A percentile compares a stretch with the other conserved stretches of the same genome.
phyloP scores from a whole-genome alignment of 164 flowering plant genomes.

The Brasenia schreberi region DNA sequence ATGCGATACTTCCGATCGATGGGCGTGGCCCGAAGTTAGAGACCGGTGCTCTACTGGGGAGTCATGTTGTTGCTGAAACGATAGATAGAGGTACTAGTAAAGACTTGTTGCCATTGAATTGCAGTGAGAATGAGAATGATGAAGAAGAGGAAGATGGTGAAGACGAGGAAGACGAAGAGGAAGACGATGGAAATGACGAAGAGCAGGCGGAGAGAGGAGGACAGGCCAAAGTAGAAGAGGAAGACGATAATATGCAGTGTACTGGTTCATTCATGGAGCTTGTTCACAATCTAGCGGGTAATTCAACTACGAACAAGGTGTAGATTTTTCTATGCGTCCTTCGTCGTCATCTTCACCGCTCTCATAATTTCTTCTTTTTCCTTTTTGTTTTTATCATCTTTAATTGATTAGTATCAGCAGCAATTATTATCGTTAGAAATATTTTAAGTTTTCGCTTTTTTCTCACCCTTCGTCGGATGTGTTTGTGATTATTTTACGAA shows the following conservation, averaged over 20 bases:
- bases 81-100: not conserved
- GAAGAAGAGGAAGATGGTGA: slow-evolving; percentile 2
- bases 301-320: not conserved
- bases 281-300: not conserved
- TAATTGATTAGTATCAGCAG: not conserved
- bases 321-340: slow-evolving; percentile 1
- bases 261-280: not conserved
- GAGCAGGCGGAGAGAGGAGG: not conserved
- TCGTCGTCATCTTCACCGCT: not conserved
- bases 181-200: not conserved
- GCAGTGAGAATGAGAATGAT: not conserved
- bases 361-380: not conserved
- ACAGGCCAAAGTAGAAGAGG: not conserved
- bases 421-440: not conserved
- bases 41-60: not conserved
- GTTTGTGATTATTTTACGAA: too few species aligned
- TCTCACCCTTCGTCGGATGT: too few species aligned
- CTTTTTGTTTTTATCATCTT: not conserved
- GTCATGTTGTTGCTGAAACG: not conserved
- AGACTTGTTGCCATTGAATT: not conserved
- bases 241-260: not conserved
- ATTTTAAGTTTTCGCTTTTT: too few species aligned
- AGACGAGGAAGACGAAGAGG: slow-evolving; percentile 1
- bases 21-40: not conserved
- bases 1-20: slow-evolving; percentile 1